Base-by-base conservation (phyloP, 2,329 filamentous ascomycete species). In the Neocatenulostroma microsporum region DNA sequence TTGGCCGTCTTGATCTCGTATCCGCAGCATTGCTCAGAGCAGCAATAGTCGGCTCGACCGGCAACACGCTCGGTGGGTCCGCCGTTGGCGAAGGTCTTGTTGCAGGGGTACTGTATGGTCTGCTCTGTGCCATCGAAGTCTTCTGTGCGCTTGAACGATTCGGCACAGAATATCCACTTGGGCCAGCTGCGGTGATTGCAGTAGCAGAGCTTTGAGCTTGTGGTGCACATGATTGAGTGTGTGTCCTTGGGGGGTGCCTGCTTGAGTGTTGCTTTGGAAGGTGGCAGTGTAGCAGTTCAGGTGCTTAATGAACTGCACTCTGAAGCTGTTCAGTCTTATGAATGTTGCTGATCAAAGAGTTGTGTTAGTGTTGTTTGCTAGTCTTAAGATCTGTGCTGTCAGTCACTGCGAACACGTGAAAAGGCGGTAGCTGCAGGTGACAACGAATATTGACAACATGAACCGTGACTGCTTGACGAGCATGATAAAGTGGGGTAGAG, bases 171-270 rank as follows among this genome's bases (percentile, higher is more conserved):
- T 4, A 23, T 4, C 30, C 30, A 33, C 13, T 23, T 21, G 18
- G 30, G 30, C 9, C 12, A 20, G 30, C 30, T 30, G 28, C 28
- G 28, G 28, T 30, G 20, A 17, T 13, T 21, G 30, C 30, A 33
- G 20, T 5, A 7, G 30, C 30, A 33, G 20, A 33, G 30, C 11
- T 33, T 33, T 13, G 18, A 21, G 18, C 18, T 21, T 12, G 19
- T 17, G 30, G 14, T 21, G 20, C 30, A 33, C 30, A 33, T 33
- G 13, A 4, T 23, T 9, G 9, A 10, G 26, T n/a, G n/a, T n/a
- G n/a, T n/a, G n/a, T n/a, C n/a, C n/a, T n/a, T n/a, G n/a, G 26
- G 7, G 9, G 8, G 9, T 33, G 30, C 8, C 14, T 23, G 30
- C 9, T 8, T 31, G 29, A 9, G 9, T 9, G 17, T 18, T 31